Conservation (phyloP, 1,139 yeast genomes). For the Debaryomyces coudertii region DNA sequence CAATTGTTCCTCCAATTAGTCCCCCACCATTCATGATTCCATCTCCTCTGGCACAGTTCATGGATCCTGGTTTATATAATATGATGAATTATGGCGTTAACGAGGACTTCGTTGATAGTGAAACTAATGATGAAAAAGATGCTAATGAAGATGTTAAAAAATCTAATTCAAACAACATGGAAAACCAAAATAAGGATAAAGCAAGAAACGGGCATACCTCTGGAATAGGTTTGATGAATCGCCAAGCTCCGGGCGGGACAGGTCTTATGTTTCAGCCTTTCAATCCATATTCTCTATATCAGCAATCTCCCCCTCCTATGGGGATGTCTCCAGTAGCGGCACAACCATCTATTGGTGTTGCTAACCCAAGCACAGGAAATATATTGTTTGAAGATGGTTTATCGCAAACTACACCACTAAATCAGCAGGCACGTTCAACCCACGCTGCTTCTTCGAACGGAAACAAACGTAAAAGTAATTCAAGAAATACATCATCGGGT, state of each 20-base stretch:
- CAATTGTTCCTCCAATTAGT: constrained; percentile 33
- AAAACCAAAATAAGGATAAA: not conserved
- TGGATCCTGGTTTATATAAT: constrained; percentile 42
- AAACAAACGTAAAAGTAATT: constrained; percentile 13
- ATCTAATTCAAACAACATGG: constrained; percentile 1
- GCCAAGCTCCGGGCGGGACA: constrained; percentile 33
- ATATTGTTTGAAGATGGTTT: constrained; percentile 5
- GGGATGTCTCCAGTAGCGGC: constrained; percentile 10
- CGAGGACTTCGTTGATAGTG: constrained; percentile 13
- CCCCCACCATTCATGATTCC: constrained; percentile 49
- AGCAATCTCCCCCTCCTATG: constrained; percentile 33
- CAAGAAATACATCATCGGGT: constrained; percentile 15
- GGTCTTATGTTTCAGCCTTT: constrained; percentile 54
- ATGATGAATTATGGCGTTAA: constrained; percentile 28
- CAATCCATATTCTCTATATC: constrained; percentile 50
- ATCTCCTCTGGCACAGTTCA: constrained; percentile 36
- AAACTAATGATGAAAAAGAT: constrained; percentile 11
- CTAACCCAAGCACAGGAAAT: constrained; percentile 15
- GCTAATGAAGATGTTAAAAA: constrained; percentile 3
- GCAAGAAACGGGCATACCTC: constrained; percentile 27
- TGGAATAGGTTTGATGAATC: constrained; percentile 47
- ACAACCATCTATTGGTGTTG: constrained; percentile 8
- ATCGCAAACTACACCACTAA: constrained; percentile 4
- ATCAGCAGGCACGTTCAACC: constrained; percentile 9
- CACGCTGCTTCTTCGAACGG: constrained; percentile 13